phyloP scores from a whole-genome alignment of 208 protist genomes.

The Phytomonas sp. region DNA sequence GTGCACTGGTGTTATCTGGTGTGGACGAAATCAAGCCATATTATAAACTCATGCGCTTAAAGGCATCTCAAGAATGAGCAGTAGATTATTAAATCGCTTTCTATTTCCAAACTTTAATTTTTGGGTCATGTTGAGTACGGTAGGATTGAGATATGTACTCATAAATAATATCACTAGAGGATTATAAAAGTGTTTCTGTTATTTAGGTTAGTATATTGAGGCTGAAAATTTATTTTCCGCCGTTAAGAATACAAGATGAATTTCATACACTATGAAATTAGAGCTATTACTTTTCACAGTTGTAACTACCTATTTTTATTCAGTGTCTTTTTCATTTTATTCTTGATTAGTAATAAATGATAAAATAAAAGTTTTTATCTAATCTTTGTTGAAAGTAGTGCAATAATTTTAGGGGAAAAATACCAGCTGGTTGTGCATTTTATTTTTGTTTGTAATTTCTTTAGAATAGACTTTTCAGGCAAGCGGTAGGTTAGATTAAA shows the following conservation, averaged over 20 bases:
- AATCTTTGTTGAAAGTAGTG: background rate
- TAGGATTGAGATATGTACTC: background rate
- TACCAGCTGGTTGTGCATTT: background rate
- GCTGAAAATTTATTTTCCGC: background rate
- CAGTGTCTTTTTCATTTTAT: slow-evolving; percentile 6
- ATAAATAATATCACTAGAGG: background rate
- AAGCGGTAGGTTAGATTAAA: background rate
- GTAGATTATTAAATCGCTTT: slow-evolving; percentile 5
- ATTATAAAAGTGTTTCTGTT: background rate
- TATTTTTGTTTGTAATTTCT: background rate
- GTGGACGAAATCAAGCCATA: slow-evolving; percentile 80
- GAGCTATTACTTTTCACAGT: background rate
- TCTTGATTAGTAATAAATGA: slow-evolving; percentile 5
- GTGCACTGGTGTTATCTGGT: slow-evolving; percentile 66
- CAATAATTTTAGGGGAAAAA: background rate
- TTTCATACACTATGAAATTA: background rate
- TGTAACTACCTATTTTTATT: slow-evolving; percentile 1
- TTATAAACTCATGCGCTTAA: slow-evolving; percentile 47
- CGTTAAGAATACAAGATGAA: background rate
- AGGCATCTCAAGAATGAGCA: slow-evolving; percentile 13
- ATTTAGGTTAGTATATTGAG: background rate
- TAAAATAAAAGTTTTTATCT: background rate
- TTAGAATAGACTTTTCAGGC: background rate
- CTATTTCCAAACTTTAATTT: background rate
- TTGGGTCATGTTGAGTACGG: background rate